phyloP scores from a whole-genome alignment of 2,329 filamentous ascomycete genomes.

The Cercospora sp. region DNA sequence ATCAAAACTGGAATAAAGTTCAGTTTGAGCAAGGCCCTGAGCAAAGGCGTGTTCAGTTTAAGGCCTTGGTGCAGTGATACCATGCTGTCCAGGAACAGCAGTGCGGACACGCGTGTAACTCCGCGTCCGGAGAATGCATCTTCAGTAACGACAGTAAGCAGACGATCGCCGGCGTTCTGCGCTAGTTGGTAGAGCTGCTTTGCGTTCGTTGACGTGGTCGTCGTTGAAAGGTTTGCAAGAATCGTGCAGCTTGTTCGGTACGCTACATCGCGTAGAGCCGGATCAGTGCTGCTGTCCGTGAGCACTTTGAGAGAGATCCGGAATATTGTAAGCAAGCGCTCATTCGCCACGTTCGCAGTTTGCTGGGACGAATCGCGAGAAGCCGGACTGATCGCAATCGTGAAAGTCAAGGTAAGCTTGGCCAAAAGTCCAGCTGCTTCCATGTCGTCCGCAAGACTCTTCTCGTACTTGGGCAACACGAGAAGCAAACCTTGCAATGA shows the following conservation, averaged over 20 bases:
- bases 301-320: conserved; percentile 80
- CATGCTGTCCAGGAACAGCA: conserved; percentile 78
- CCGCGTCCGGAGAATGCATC: conserved; percentile 86
- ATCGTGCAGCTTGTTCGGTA: conserved; percentile 79
- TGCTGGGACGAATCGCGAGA: conserved; percentile 49
- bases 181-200: conserved; percentile 61
- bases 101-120: conserved; percentile 77
- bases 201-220: conserved; percentile 23
- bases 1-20: conserved; percentile 92
- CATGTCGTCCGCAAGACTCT: conserved; percentile 67
- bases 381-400: conserved; percentile 65
- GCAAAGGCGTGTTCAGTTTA: conserved; percentile 70
- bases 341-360: conserved; percentile 62
- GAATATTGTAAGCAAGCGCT: conserved; percentile 88
- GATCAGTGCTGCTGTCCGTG: conserved; percentile 67
- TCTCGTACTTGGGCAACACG: conserved; percentile 83
- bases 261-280: conserved; percentile 76
- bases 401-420: conserved; percentile 69
- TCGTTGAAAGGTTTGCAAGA: conserved; percentile 22
- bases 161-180: conserved; percentile 74
- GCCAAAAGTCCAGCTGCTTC: conserved; percentile 74
- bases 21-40: conserved; percentile 76
- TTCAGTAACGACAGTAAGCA: conserved; percentile 86
- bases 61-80: conserved; percentile 67
- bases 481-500: conserved; percentile 84